Evolutionary conservation across 495 filamentous ascomycete genomes (phyloP).

Genomic region (Talaromyces adpressus): DNA sequence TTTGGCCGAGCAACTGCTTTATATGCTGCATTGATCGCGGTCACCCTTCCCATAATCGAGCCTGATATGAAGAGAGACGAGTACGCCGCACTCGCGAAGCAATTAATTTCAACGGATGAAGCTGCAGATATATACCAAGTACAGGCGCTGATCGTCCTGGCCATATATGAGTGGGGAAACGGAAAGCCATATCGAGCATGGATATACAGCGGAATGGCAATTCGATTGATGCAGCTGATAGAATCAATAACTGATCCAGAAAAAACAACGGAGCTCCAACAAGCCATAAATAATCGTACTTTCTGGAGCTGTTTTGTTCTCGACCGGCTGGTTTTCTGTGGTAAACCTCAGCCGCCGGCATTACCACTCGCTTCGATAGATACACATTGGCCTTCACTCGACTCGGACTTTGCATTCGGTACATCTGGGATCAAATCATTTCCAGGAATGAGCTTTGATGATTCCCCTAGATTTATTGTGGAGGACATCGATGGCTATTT

Average conservation of each 20-base stretch:
- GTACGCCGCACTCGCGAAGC: not conserved
- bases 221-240: conserved; percentile 13
- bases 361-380: conserved; percentile 16
- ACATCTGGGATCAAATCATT: not conserved
- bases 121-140: not conserved
- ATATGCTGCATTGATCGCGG: not conserved
- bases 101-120: not conserved
- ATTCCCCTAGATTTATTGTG: conserved; percentile 4
- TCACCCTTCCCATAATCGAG: not conserved
- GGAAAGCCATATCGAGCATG: conserved; percentile 18
- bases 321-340: conserved; percentile 84
- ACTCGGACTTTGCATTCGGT: conserved; percentile 18
- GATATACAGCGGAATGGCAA: conserved; percentile 16
- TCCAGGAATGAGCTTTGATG: not conserved
- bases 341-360: conserved; percentile 62
- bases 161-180: conserved; percentile 14
- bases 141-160: not conserved
- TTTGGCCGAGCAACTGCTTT: not conserved
- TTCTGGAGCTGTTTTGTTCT: conserved; percentile 91
- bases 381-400: conserved; percentile 12
- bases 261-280: conserved; percentile 4
- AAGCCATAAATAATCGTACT: conserved; percentile 40
- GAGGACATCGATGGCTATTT: conserved; percentile 9
- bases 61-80: not conserved
- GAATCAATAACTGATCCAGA: conserved; percentile 11